Conservation (phyloP, 805 yeast genomes). For the Candida pini region DNA sequence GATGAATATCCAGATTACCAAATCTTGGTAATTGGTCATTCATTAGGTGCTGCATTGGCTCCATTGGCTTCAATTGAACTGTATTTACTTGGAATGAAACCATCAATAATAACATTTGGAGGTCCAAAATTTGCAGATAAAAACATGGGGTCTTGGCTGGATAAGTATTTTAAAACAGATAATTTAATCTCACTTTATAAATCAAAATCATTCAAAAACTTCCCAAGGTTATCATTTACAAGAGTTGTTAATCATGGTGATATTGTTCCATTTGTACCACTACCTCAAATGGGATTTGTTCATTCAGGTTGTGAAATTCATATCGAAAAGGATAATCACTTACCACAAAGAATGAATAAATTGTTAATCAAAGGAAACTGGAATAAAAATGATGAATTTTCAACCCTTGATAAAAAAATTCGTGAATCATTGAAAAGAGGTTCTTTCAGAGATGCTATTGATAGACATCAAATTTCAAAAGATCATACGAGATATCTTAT, state of each 20-base stretch:
- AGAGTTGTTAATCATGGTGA: slow-evolving; percentile 58
- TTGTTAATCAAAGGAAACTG: slow-evolving; percentile 17
- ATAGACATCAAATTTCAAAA: slow-evolving; percentile 1
- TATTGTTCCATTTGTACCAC: slow-evolving; percentile 56
- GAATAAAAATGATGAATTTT: slow-evolving; percentile 2
- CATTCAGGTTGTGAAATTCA: slow-evolving; percentile 50
- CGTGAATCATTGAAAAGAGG: slow-evolving; percentile 1
- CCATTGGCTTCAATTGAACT: slow-evolving; percentile 59
- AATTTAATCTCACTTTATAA: background rate
- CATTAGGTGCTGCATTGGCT: slow-evolving; percentile 64
- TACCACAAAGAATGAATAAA: slow-evolving; percentile 30
- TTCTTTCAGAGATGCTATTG: slow-evolving; percentile 3
- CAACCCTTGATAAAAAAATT: background rate
- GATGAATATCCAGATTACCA: slow-evolving; percentile 40
- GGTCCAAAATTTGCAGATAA: slow-evolving; percentile 61
- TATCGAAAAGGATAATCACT: slow-evolving; percentile 31
- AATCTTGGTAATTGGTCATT: slow-evolving; percentile 62
- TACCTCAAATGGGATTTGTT: slow-evolving; percentile 31
- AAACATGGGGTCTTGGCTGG: slow-evolving; percentile 45
- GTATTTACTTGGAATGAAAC: slow-evolving; percentile 45
- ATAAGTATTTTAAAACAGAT: slow-evolving; percentile 40
- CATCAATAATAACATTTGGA: slow-evolving; percentile 54
- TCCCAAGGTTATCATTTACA: slow-evolving; percentile 33
- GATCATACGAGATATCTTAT: slow-evolving; percentile 10
- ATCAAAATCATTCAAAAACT: background rate